Base-by-base conservation (phyloP, 177 flowering plant species). In the Vitis hybrid region DNA sequence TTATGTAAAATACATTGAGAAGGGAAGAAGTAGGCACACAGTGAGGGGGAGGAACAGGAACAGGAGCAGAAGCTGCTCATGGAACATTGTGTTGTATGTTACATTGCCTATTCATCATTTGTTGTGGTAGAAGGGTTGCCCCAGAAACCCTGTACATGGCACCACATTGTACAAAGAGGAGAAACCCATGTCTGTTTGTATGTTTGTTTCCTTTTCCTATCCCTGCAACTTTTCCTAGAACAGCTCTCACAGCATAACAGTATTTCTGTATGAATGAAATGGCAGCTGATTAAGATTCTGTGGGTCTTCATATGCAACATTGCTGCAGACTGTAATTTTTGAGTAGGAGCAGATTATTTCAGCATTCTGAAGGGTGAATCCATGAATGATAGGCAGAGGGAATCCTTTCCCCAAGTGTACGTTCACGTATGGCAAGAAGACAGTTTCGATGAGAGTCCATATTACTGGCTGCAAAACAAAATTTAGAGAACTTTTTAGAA, bases 291-390 rank as follows among this genome's bases (percentile, higher is more conserved):
- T 57, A 40, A 65, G 69, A 58, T 61, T 5, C 55, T 32, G 5
- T 23, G 62, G 34, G 10, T 77, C 76, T 9, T 70, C 58, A 66
- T 71, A 82, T 30, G 78, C 70, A 48, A 89, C 82, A 75, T 94
- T 89, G 40, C 90, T 82, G 82, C 92, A 85, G 30, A 94, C 82
- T 21, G 73, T 75, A 59, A 92, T 78, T 72, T 69, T 76, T 5
- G 97, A 85, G 18, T 75, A 68, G 21, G 73, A 56, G 61, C 48
- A 82, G 49, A 69, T 10, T 49, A 84, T 81, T 23, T 82, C 79
- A 32, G 93, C 92, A 79, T 89, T 81, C 73, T 85, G 78, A 64
- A 94, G 89, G 13, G 84, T 80, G 73, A 92, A 92, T 56, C 97
- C 93, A 51, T 74, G 89, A 67, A 92, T 79, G 70, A 86, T 75